A percentile compares a stretch with the other conserved stretches of the same genome.
These are phyloP conservation scores for Kernera saxatilis DNA, from an alignment of 345 rosid species.

Conservation along the genomic window DNA sequence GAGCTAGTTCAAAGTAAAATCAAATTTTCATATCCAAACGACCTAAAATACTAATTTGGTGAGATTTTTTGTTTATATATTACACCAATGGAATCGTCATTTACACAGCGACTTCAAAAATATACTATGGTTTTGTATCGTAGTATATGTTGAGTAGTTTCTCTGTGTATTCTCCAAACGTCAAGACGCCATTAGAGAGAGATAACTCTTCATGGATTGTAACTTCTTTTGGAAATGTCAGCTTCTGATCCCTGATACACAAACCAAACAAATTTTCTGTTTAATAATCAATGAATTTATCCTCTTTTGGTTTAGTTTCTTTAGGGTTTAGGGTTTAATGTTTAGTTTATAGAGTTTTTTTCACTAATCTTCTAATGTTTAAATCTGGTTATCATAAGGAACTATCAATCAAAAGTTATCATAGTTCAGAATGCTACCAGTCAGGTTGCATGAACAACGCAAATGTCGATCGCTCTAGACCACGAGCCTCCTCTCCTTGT, in stretches of 20 bases:
- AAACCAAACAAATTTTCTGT: no score
- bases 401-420: neutral
- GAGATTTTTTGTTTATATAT: neutral
- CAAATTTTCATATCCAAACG: neutral
- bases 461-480: slow-evolving; percentile 79
- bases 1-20: neutral
- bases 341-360: no score
- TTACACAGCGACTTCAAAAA: neutral
- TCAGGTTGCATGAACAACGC: slow-evolving; percentile 98
- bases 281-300: no score
- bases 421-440: slow-evolving; percentile 43
- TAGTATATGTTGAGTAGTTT: slow-evolving; percentile 71
- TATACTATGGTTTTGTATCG: slow-evolving; percentile 39
- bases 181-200: slow-evolving; percentile 40
- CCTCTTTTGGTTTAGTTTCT: no score
- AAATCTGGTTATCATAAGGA: neutral
- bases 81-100: slow-evolving; percentile 1
- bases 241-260: slow-evolving; percentile 63
- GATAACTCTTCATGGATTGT: slow-evolving; percentile 57
- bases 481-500: slow-evolving; percentile 55
- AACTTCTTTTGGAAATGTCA: slow-evolving; percentile 57
- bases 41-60: neutral
- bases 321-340: no score
- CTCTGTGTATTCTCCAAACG: slow-evolving; percentile 86
- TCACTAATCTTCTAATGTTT: neutral